A percentile compares a stretch with the other conserved stretches of the same genome.
These are phyloP conservation scores for Prunus fruticosa DNA, from an alignment of 306 rosid species.

Conservation along the genomic window DNA sequence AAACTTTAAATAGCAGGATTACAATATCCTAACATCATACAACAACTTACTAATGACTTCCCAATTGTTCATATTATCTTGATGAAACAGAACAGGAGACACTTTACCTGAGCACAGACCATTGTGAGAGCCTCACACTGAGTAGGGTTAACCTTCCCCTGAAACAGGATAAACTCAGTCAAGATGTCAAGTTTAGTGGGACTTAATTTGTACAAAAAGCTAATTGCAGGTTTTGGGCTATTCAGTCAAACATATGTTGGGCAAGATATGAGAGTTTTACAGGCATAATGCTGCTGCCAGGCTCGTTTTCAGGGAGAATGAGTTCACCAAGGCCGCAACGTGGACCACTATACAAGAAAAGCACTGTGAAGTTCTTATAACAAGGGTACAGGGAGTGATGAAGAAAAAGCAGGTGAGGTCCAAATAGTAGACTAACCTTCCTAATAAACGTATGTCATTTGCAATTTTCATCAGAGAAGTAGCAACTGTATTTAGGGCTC, in stretches of 20 bases:
- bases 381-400: not conserved
- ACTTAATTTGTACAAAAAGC: slow-evolving; percentile 14
- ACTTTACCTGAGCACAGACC: slow-evolving; percentile 97
- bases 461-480: slow-evolving; percentile 91
- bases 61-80: slow-evolving; percentile 9
- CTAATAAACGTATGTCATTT: slow-evolving; percentile 89
- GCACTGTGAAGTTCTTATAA: slow-evolving; percentile 19
- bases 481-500: slow-evolving; percentile 87
- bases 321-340: slow-evolving; percentile 99
- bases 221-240: slow-evolving; percentile 1
- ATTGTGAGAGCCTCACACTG: slow-evolving; percentile 99
- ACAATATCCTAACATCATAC: slow-evolving; percentile 1
- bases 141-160: slow-evolving; percentile 99
- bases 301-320: slow-evolving; percentile 97
- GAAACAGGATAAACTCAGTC: slow-evolving; percentile 35
- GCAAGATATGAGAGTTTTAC: slow-evolving; percentile 47
- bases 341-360: slow-evolving; percentile 70
- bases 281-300: slow-evolving; percentile 99
- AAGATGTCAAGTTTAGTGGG: slow-evolving; percentile 13
- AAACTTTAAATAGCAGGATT: not conserved
- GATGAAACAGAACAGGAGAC: not conserved
- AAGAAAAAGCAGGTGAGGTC: not conserved
- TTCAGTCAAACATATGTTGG: slow-evolving; percentile 12
- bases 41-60: slow-evolving; percentile 9
- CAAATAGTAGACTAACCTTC: slow-evolving; percentile 59